Percentiles rank a stretch among this genome's conserved stretches.
phyloP scores from a whole-genome alignment of 2,329 filamentous ascomycete species.

The Aureobasidium sp. region DNA sequence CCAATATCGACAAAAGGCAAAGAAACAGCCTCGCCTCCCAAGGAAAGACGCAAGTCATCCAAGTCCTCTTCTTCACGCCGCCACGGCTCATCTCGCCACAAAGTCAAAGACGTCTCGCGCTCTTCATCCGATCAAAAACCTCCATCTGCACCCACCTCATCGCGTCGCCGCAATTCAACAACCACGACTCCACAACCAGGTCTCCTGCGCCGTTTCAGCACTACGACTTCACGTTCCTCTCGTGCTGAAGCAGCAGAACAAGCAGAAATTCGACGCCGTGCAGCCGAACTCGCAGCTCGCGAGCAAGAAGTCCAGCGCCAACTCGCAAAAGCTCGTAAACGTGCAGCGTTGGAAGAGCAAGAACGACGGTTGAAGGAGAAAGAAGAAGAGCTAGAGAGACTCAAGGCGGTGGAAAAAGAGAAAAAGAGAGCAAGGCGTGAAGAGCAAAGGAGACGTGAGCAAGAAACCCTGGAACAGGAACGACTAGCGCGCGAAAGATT shows the following conservation, averaged over 20 bases:
- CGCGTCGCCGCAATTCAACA: neutral
- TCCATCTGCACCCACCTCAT: neutral
- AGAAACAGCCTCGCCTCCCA: neutral
- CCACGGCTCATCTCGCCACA: neutral
- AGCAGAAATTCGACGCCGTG: neutral
- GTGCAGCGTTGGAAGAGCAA: neutral
- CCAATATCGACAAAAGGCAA: neutral
- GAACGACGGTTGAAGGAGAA: neutral
- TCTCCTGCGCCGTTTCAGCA: neutral
- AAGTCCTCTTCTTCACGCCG: neutral
- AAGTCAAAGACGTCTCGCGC: neutral
- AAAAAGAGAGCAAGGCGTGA: neutral
- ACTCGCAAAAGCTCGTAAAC: neutral
- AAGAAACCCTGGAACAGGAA: neutral
- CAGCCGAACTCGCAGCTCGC: neutral
- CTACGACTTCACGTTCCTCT: neutral
- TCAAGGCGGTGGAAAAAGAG: neutral
- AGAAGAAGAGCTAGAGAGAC: neutral
- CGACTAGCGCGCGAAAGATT: neutral
- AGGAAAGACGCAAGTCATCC: neutral
- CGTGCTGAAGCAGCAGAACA: neutral
- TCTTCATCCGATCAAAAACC: neutral
- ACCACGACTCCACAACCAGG: neutral
- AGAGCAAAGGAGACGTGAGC: neutral
- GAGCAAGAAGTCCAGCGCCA: neutral